A percentile compares a stretch with the other conserved stretches of the same genome.
Evolutionary conservation across 2,329 filamentous ascomycete genomes (phyloP).

Genomic region (Akanthomyces muscarius): DNA sequence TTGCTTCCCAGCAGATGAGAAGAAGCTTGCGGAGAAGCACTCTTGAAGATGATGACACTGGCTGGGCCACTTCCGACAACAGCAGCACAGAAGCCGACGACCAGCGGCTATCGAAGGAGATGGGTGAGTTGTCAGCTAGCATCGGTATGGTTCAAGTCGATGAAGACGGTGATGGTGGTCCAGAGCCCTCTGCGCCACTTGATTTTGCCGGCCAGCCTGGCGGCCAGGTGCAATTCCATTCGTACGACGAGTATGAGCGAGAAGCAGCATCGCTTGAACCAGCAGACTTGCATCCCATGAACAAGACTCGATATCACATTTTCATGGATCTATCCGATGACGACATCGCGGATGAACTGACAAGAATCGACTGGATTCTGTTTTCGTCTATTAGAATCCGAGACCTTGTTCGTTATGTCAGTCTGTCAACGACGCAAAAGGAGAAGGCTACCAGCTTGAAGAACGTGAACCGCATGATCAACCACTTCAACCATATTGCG

Average conservation of each 20-base stretch:
- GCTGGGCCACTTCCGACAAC: slow-evolving; percentile 83
- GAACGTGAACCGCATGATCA: slow-evolving; percentile 92
- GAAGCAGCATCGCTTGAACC: slow-evolving; percentile 72
- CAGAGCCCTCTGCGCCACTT: slow-evolving; percentile 35
- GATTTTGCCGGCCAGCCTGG: slow-evolving; percentile 37
- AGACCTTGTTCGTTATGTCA: slow-evolving; percentile 89
- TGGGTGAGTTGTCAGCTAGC: slow-evolving; percentile 37
- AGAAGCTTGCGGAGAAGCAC: slow-evolving; percentile 69
- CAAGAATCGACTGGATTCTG: slow-evolving; percentile 96
- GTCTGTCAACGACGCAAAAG: slow-evolving; percentile 65
- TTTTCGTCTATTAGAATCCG: slow-evolving; percentile 91
- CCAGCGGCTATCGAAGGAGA: slow-evolving; percentile 36
- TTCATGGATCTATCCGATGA: slow-evolving; percentile 86
- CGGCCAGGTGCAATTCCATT: slow-evolving; percentile 55
- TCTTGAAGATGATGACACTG: slow-evolving; percentile 82
- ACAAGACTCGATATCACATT: slow-evolving; percentile 82
- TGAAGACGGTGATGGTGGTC: slow-evolving; percentile 41
- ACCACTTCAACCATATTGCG: slow-evolving; percentile 83
- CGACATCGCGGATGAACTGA: slow-evolving; percentile 84
- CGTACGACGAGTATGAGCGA: slow-evolving; percentile 74
- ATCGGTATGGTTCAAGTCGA: slow-evolving; percentile 48
- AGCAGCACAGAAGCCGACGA: slow-evolving; percentile 32
- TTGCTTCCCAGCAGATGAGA: slow-evolving; percentile 80
- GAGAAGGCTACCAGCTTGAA: slow-evolving; percentile 72
- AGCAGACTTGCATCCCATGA: slow-evolving; percentile 63